Base-by-base conservation (phyloP, 441 rosid genomes). In the Kokia cookei region DNA sequence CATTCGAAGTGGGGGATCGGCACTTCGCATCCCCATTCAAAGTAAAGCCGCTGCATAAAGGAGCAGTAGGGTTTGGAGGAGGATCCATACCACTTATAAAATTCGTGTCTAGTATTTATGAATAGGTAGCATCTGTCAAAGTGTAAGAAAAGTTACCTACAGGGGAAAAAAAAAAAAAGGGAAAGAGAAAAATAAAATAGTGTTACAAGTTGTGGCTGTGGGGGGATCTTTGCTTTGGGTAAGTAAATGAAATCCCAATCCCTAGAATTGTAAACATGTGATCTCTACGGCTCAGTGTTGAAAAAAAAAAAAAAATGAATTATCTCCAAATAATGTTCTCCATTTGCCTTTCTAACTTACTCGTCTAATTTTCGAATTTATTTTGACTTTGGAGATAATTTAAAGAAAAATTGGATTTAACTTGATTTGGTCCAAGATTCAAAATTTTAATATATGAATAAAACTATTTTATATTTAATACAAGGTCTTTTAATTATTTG, bases 1-100 rank as follows among this genome's bases (percentile, higher is more conserved):
- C 99, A 91, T 80, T 92, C 97, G 87, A 94, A 94, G 91, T 79
- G 97, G 96, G 97, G 87, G 88, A 94, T 81, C 82, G 80, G 79
- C 96, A 82, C 91, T 29, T 19, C 40, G 75, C 80, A 53, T 65
- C 60, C 81, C 15, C 4, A 50, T 72, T 13, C 15, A 2, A 7
- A 55, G 9, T 55, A 55, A 73, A 75, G 71, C 77, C 69, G 69
- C 88, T 87, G 98, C 87, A 78, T 7, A 59, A 81, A 82, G 85
- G 78, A 64, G 87, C 85, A 26, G 63, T 13, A 35, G 63, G 79
- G 86, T n/a, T n/a, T 78, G 79, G 83, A 82, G 86, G 86, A 6
- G 40, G 40, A 35, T 37, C 40, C 40, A 80, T 78, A 71, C 82
- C 87, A 50, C 64, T 66, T 60, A 51, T 60, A 77, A 37, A 37